A percentile compares a stretch with the other conserved stretches of the same genome.
Conservation (phyloP, 1,284 basidiomycete species). For the Sanghuangporus baumii region DNA sequence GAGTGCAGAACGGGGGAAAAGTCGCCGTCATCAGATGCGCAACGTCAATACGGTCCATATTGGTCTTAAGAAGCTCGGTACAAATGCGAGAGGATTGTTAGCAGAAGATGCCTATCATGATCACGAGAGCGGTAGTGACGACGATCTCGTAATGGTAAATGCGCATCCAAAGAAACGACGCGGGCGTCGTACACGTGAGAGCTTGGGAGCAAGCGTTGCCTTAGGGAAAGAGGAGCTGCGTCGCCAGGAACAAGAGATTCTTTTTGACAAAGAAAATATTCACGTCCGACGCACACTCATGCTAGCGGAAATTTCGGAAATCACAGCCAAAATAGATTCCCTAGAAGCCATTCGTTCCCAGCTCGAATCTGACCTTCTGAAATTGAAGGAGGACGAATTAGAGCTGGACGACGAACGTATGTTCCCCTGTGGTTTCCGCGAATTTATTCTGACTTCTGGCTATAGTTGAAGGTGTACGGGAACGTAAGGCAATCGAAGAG, state of each 20-base stretch:
- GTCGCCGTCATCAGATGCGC: constrained; percentile 70
- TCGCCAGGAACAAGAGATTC: constrained; percentile 79
- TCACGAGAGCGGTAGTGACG: constrained; percentile 58
- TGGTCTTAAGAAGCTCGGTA: constrained; percentile 74
- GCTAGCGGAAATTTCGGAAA: constrained; percentile 80
- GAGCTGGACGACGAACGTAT: constrained; percentile 91
- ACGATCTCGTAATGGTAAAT: constrained; percentile 50
- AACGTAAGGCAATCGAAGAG: constrained; percentile 71
- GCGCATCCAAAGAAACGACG: constrained; percentile 38
- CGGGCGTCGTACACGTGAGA: constrained; percentile 59
- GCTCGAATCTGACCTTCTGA: constrained; percentile 80
- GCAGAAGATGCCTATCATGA: constrained; percentile 50
- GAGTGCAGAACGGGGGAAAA: constrained; percentile 72
- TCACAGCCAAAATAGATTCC: constrained; percentile 83
- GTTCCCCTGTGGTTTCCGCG: constrained; percentile 33
- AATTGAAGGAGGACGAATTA: constrained; percentile 90
- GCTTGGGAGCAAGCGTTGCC: constrained; percentile 61
- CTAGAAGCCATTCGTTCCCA: constrained; percentile 79
- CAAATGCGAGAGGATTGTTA: constrained; percentile 71
- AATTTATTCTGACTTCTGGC: constrained; percentile 5
- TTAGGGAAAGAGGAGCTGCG: constrained; percentile 79
- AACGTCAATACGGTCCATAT: constrained; percentile 74
- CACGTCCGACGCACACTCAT: constrained; percentile 79
- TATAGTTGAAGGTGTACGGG: constrained; percentile 81
- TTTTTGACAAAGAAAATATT: constrained; percentile 84